phyloP scores from a whole-genome alignment of 345 rosid genomes.

The Turnera subulata region DNA sequence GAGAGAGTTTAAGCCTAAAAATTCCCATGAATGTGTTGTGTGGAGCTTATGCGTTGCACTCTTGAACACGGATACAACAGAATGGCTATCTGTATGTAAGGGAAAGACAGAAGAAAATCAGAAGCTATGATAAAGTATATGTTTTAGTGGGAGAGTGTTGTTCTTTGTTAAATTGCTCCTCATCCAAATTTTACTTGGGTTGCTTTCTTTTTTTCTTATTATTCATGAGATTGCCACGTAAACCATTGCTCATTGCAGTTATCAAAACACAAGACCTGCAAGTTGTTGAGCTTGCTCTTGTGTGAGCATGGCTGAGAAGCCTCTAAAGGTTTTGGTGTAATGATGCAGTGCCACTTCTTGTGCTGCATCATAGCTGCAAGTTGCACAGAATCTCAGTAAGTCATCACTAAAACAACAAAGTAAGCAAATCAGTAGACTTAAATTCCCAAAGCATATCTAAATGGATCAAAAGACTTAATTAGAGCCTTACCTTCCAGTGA shows the following conservation, averaged over 20 bases:
- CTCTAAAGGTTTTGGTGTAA: slow-evolving; percentile 47
- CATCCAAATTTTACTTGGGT: too few species aligned
- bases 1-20: slow-evolving; percentile 30
- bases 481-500: slow-evolving; percentile 30
- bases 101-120: not conserved
- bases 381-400: not conserved
- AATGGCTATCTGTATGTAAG: slow-evolving; percentile 26
- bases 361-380: slow-evolving; percentile 36
- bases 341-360: slow-evolving; percentile 34
- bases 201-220: too few species aligned
- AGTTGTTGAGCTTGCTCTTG: slow-evolving; percentile 36
- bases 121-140: too few species aligned
- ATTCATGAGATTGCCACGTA: too few species aligned
- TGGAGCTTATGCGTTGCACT: slow-evolving; percentile 37
- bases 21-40: slow-evolving; percentile 52
- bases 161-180: too few species aligned
- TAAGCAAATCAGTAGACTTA: too few species aligned
- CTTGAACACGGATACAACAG: slow-evolving; percentile 38
- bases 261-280: slow-evolving; percentile 12
- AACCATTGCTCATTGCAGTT: too few species aligned
- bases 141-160: too few species aligned
- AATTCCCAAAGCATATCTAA: too few species aligned
- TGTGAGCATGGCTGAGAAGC: slow-evolving; percentile 49
- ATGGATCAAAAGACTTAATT: not conserved
- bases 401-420: not conserved